Evolutionary conservation across 495 filamentous ascomycete species (phyloP), one percentile per base, ranked within the genome.

Genomic region (Letharia columbiana): DNA sequence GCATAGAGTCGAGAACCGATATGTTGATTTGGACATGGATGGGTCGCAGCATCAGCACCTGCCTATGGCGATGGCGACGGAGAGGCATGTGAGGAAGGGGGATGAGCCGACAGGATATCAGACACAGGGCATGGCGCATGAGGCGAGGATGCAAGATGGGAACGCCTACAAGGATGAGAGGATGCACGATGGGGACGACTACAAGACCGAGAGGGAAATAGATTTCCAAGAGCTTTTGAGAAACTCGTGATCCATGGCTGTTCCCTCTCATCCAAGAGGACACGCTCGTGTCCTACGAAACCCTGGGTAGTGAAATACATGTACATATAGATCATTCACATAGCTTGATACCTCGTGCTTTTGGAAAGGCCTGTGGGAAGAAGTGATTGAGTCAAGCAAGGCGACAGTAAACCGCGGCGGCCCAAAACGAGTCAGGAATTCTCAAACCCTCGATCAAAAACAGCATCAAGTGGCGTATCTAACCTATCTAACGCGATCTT

Each of bases 91-190:
- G 17, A 60, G 68, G 23, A 63, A 67, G 13, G 66, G 68, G 23
- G 71, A 70, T 59, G 66, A 71, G 28, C 71, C 69, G 39, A 58
- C 63, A 62, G 71, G 63, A 17, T 72, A 66, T 47, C 69, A 66
- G 42, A 37, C 28, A 2, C 33, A 2, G 54, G 54, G 54, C 2
- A 5, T 56, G 31, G 52, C 52, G 52, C 52, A 56, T 8, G 52
- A 18, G 0, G 31, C 1, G n/a, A 3, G 52, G 52, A 56, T 56
- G 52, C 52, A 56, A 12, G 52, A 56, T 7, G 52, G 52, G 31
- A 31, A 33, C 7, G 31, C 2, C 1, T 50, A 23, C 31, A 35
- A 56, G 52, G 4, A 18, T 2, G 47, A 50, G n/a, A 50, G 47
- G n/a, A 28, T 50, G 47, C 20, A 9, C 20, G 47, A 50, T 50